These are phyloP conservation scores for Inonotus obliquus DNA, from an alignment of 1,284 basidiomycete genomes.

Conservation along the genomic window DNA sequence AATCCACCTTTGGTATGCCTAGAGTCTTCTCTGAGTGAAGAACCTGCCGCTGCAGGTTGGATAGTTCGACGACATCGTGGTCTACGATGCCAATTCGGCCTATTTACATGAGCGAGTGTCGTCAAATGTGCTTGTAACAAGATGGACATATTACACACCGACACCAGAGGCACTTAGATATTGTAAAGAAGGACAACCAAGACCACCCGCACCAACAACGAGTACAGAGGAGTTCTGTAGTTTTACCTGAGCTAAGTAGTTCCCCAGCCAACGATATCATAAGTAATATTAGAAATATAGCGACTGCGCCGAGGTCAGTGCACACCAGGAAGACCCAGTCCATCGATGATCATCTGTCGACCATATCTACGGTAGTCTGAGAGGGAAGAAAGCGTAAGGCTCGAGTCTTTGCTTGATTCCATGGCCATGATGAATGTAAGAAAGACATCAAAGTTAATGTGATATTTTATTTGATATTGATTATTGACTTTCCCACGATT, in stretches of 20 bases:
- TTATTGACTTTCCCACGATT: neutral
- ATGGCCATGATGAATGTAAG: neutral
- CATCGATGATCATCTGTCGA: constrained; percentile 93
- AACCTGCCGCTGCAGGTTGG: constrained; percentile 93
- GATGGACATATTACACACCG: constrained; percentile 45
- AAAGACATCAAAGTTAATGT: neutral
- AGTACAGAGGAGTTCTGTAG: constrained; percentile 73
- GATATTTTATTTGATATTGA: neutral
- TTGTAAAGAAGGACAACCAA: constrained; percentile 94
- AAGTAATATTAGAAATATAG: neutral
- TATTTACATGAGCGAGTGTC: constrained; percentile 26
- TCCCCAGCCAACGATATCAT: neutral
- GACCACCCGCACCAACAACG: constrained; percentile 92
- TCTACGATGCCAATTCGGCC: constrained; percentile 87
- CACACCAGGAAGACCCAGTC: constrained; percentile 79
- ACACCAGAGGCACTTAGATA: constrained; percentile 92
- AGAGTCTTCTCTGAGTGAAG: constrained; percentile 80
- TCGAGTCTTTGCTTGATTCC: neutral
- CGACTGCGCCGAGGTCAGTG: neutral
- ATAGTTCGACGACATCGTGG: constrained; percentile 86
- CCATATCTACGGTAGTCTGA: constrained; percentile 91
- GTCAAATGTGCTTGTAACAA: neutral
- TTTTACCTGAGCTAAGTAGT: constrained; percentile 71
- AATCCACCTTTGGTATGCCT: constrained; percentile 82
- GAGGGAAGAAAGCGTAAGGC: neutral